Evolutionary conservation across 2,329 filamentous ascomycete species (phyloP).

Genomic region (Colletotrichum camelliae): DNA sequence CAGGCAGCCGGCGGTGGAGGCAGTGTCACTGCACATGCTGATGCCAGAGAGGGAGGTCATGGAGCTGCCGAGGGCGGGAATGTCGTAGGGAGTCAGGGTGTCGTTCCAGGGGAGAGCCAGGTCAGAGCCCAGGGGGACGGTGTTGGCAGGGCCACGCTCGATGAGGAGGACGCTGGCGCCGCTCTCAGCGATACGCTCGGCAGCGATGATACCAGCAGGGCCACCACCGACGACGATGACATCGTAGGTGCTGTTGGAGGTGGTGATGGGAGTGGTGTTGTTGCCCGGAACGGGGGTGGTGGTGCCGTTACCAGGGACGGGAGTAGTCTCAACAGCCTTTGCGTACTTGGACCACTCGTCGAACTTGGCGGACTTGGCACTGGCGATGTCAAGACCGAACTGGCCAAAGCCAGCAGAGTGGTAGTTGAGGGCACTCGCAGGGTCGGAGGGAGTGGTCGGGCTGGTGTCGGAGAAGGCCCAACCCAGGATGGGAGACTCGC

Average conservation of each 20-base stretch:
- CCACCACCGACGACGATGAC: conserved; percentile 44
- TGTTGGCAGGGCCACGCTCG: conserved; percentile 41
- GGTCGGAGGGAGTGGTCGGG: conserved; percentile 34
- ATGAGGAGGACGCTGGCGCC: conserved; percentile 41
- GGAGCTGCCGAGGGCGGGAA: conserved; percentile 32
- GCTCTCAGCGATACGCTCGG: conserved; percentile 39
- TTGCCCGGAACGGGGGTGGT: conserved; percentile 24
- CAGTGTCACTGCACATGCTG: conserved; percentile 39
- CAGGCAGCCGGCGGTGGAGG: conserved; percentile 39
- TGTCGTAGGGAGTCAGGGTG: conserved; percentile 33
- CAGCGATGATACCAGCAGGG: conserved; percentile 38
- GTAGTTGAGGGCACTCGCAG: conserved; percentile 39
- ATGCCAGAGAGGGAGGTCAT: conserved; percentile 24
- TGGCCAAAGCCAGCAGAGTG: conserved; percentile 45
- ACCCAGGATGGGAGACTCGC: conserved; percentile 35
- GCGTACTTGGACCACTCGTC: conserved; percentile 17
- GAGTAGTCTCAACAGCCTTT: neutral
- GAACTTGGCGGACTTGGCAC: conserved; percentile 36
- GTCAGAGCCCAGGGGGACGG: conserved; percentile 34
- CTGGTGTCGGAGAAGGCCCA: conserved; percentile 42
- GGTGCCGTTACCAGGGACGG: conserved; percentile 6
- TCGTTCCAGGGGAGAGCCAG: conserved; percentile 35
- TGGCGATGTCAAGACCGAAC: conserved; percentile 35
- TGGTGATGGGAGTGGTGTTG: conserved; percentile 25
- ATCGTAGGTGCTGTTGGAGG: conserved; percentile 40